Percentiles rank a stretch among this genome's conserved stretches.
phyloP scores from a whole-genome alignment of 2,329 filamentous ascomycete genomes.

The Phialophora expanda region DNA sequence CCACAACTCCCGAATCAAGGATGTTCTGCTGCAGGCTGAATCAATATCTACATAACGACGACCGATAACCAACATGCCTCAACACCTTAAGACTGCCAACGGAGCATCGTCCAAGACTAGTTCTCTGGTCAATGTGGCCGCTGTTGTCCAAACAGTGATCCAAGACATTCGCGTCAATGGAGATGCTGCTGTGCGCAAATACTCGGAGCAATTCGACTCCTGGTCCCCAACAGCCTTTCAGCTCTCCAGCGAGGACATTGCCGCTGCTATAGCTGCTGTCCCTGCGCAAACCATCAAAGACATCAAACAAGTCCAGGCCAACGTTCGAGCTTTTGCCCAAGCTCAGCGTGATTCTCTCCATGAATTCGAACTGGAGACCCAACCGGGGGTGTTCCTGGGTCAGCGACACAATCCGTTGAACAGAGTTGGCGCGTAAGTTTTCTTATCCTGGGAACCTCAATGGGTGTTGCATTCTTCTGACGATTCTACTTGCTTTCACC shows the following conservation, averaged over 20 bases:
- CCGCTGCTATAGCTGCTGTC: constrained; percentile 52
- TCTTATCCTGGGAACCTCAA: too few relatives aligned
- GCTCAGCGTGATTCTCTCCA: constrained; percentile 53
- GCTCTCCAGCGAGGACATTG: constrained; percentile 54
- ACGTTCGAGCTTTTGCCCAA: constrained; percentile 57
- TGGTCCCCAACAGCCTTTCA: constrained; percentile 59
- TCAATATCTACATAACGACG: too few relatives aligned
- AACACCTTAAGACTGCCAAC: too few relatives aligned
- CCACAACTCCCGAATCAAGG: too few relatives aligned
- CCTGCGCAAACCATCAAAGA: constrained; percentile 58
- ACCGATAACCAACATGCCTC: too few relatives aligned
- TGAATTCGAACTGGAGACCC: constrained; percentile 60
- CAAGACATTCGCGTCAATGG: constrained; percentile 55
- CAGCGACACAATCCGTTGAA: constrained; percentile 58
- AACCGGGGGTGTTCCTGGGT: constrained; percentile 57
- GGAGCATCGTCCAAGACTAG: too few relatives aligned
- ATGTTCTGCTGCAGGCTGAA: too few relatives aligned
- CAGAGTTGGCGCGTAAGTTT: constrained; percentile 50
- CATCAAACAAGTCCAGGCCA: constrained; percentile 59
- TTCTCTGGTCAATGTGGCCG: neutral
- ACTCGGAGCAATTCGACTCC: constrained; percentile 61
- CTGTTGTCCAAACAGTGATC: neutral
- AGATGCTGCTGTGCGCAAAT: constrained; percentile 55
- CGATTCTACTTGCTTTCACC: too few relatives aligned
- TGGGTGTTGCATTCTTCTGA: too few relatives aligned